phyloP scores from a whole-genome alignment of 2,329 filamentous ascomycete species.

The Trichoderma harzianum region DNA sequence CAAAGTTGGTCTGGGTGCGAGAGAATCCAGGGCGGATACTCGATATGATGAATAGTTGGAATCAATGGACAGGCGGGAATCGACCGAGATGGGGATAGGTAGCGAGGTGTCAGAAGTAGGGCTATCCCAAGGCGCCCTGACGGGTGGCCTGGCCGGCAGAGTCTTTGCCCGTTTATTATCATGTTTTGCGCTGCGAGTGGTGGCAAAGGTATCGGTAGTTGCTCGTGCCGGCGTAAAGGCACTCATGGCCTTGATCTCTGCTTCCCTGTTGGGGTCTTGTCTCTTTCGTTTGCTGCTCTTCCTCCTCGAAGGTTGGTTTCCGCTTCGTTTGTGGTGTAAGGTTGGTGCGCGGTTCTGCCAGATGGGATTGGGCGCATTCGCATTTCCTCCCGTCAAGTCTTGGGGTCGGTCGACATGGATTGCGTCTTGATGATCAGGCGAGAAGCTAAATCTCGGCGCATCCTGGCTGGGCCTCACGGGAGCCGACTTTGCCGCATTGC shows the following conservation, averaged over 20 bases:
- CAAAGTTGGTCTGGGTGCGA: constrained; percentile 81
- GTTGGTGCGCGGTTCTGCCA: constrained; percentile 43
- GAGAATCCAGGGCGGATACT: constrained; percentile 73
- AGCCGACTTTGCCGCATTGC: constrained; percentile 31
- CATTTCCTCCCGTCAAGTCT: constrained; percentile 19
- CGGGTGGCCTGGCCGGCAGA: constrained; percentile 46
- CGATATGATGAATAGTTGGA: constrained; percentile 73
- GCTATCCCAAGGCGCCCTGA: constrained; percentile 53
- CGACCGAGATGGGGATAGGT: constrained; percentile 68
- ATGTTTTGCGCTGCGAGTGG: constrained; percentile 54
- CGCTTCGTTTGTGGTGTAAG: constrained; percentile 56
- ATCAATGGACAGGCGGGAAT: constrained; percentile 71
- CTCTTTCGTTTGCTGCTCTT: constrained; percentile 76
- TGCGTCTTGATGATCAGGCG: constrained; percentile 55
- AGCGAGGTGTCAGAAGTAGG: constrained; percentile 72
- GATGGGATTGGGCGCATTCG: constrained; percentile 17
- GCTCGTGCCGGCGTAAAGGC: constrained; percentile 64
- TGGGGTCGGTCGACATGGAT: constrained; percentile 40
- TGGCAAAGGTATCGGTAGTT: constrained; percentile 55
- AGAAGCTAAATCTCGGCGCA: constrained; percentile 53
- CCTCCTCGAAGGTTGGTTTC: constrained; percentile 59
- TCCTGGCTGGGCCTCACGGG: constrained; percentile 44
- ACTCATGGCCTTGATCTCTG: constrained; percentile 84
- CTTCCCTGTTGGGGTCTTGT: constrained; percentile 74
- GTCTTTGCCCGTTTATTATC: constrained; percentile 65